Conservation (phyloP, 2,329 filamentous ascomycete species). For the Exophiala dermatitidis region DNA sequence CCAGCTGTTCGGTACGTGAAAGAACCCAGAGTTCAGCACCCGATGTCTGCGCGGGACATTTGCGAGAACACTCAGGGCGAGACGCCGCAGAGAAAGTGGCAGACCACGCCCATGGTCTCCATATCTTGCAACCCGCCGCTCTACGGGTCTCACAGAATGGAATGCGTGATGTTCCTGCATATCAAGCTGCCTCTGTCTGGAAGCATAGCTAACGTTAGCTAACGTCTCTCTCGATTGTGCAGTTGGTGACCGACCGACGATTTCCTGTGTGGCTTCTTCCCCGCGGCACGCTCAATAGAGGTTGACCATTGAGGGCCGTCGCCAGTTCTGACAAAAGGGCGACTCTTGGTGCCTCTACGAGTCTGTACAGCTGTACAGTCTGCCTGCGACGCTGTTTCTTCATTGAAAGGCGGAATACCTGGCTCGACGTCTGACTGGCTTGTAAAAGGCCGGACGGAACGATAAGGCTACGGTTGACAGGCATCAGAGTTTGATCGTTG, state of each 20-base stretch:
- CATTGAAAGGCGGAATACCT: conserved; percentile 13
- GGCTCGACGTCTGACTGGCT: conserved; percentile 1
- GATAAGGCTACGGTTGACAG: not conserved
- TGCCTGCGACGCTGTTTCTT: conserved; percentile 12
- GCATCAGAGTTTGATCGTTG: not conserved
- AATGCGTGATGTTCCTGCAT: conserved; percentile 15
- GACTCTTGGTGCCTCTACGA: not conserved
- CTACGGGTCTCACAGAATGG: conserved; percentile 6
- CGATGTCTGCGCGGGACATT: not conserved
- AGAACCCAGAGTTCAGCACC: not conserved
- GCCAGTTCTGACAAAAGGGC: conserved; percentile 3
- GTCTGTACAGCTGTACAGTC: not conserved
- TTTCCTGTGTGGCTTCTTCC: conserved; percentile 5
- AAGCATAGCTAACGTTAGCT: conserved; percentile 9
- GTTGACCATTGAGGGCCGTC: not conserved
- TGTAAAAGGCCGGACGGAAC: not conserved
- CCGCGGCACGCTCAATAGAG: conserved; percentile 5
- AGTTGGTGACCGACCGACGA: conserved; percentile 16
- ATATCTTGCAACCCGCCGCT: conserved; percentile 4
- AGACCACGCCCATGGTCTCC: not conserved
- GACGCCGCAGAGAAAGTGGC: not conserved
- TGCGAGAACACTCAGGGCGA: not conserved
- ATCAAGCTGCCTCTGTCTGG: not conserved
- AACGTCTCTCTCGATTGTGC: conserved; percentile 2
- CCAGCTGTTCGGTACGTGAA: conserved; percentile 19